phyloP scores from a whole-genome alignment of 2,329 filamentous ascomycete species.

The Metarhizium brunneum region DNA sequence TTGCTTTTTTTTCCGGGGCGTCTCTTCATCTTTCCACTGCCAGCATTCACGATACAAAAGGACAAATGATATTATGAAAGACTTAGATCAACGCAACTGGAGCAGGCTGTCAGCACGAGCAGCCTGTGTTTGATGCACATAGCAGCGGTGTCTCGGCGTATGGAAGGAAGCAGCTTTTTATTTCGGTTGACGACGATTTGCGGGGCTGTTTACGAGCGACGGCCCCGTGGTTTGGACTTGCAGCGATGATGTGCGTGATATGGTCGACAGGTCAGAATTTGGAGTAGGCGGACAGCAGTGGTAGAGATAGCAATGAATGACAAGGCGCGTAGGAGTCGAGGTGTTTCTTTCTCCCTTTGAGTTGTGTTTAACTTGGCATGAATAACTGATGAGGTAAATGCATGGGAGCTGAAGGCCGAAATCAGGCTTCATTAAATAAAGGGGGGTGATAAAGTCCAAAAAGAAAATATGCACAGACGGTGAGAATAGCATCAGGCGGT shows the following conservation, averaged over 20 bases:
- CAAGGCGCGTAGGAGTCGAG: too few relatives aligned
- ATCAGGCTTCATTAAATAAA: too few relatives aligned
- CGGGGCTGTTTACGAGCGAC: background rate
- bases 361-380: too few relatives aligned
- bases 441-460: too few relatives aligned
- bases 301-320: background rate
- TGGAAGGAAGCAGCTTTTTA: background rate
- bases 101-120: background rate
- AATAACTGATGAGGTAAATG: too few relatives aligned
- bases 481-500: too few relatives aligned
- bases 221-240: background rate
- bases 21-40: background rate
- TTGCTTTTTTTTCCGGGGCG: background rate
- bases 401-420: too few relatives aligned
- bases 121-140: background rate
- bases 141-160: slow-evolving; percentile 6
- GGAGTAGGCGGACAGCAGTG: background rate
- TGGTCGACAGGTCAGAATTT: background rate
- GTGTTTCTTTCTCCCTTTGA: too few relatives aligned
- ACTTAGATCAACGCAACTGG: background rate
- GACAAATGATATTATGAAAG: background rate
- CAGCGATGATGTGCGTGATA: background rate
- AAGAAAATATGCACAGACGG: too few relatives aligned
- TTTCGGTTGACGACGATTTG: background rate
- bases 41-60: background rate